Evolutionary conservation across 1,284 basidiomycete species (phyloP).

Genomic region (Trametes sp.): DNA sequence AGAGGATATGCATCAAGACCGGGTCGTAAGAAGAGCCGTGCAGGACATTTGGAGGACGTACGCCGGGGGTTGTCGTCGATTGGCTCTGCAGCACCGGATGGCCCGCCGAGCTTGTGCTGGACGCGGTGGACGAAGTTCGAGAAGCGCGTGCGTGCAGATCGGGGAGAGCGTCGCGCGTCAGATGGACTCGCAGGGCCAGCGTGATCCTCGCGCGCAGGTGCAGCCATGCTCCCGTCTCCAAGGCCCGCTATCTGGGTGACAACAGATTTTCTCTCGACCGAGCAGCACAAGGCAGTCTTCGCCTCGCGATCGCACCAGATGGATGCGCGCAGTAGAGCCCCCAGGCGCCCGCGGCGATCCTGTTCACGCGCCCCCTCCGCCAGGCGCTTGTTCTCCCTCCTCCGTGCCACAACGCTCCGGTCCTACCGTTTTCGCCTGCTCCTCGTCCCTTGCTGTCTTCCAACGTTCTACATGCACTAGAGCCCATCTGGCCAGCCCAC

Average conservation of each 20-base stretch:
- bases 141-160: constrained; percentile 26
- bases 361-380: neutral
- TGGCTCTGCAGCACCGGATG: constrained; percentile 10
- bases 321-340: neutral
- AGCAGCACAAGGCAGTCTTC: constrained; percentile 1
- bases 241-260: constrained; percentile 9
- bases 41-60: constrained; percentile 20
- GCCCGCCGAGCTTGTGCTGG: constrained; percentile 27
- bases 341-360: constrained; percentile 5
- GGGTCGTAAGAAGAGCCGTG: constrained; percentile 13
- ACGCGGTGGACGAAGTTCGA: constrained; percentile 29
- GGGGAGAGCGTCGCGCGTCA: constrained; percentile 4
- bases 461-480: neutral
- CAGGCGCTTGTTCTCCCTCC: constrained; percentile 1
- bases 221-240: constrained; percentile 12
- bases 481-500: neutral
- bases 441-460: neutral
- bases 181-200: constrained; percentile 4
- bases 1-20: constrained; percentile 4
- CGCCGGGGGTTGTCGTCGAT: constrained; percentile 8
- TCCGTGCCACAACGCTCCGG: neutral
- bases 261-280: constrained; percentile 12
- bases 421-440: neutral
- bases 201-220: constrained; percentile 16
- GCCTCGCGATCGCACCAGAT: neutral